Evolutionary conservation across 2,329 filamentous ascomycete genomes (phyloP).

Genomic region (Monilinia aucupariae): DNA sequence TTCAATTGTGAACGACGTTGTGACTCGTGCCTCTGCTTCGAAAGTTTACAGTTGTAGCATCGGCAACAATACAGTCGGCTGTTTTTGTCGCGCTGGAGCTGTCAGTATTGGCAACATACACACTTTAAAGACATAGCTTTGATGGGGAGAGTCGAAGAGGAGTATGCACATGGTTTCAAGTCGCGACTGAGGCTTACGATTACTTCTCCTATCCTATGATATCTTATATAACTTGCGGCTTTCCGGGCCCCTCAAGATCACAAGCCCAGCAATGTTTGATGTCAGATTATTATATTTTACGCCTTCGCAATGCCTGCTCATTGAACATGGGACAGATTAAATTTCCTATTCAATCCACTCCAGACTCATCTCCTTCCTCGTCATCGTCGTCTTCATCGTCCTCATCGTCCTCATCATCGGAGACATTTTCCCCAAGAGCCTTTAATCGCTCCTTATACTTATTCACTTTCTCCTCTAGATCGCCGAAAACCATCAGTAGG

Average conservation of each 20-base stretch:
- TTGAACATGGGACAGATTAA: neutral
- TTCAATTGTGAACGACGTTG: too few relatives aligned
- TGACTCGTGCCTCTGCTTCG: neutral
- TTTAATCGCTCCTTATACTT: conserved; percentile 57
- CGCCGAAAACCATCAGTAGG: conserved; percentile 72
- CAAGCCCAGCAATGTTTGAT: neutral
- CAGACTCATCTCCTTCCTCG: conserved; percentile 28
- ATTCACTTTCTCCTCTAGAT: conserved; percentile 70
- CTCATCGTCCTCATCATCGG: conserved; percentile 68
- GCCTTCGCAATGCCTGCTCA: neutral
- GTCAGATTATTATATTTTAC: neutral
- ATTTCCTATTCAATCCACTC: conserved; percentile 12
- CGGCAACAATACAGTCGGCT: neutral
- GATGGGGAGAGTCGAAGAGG: neutral
- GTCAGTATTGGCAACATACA: neutral
- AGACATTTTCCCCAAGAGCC: conserved; percentile 64
- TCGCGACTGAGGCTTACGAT: neutral
- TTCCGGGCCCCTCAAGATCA: neutral
- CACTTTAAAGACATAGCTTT: neutral
- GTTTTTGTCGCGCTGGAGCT: neutral
- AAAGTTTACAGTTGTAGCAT: neutral
- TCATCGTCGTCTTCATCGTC: conserved; percentile 48
- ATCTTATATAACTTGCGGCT: neutral
- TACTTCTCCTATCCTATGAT: neutral
- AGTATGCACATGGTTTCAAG: neutral